phyloP scores from a whole-genome alignment of 176 grass and related monocot species.

The Raddia guianensis region DNA sequence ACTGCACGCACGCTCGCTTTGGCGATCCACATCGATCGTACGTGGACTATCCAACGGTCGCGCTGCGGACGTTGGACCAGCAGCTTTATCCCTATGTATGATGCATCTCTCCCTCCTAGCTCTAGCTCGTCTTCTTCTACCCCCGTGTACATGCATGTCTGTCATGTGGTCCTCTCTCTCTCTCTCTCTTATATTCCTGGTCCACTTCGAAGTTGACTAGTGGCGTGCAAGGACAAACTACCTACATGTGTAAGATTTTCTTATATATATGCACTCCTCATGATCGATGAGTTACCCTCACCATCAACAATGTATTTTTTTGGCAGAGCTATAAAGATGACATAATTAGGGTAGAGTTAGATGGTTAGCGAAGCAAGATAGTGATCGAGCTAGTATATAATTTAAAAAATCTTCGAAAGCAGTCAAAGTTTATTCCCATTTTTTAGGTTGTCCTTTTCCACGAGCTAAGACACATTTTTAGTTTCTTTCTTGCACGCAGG shows the following conservation, averaged over 20 bases:
- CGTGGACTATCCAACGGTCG: constrained; percentile 59
- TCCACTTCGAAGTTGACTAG: constrained; percentile 31
- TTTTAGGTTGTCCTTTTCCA: constrained; percentile 33
- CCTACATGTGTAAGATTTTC: too few species aligned
- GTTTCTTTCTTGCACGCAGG: constrained; percentile 25
- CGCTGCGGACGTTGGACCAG: constrained; percentile 61
- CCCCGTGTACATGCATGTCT: neutral
- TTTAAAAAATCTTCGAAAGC: neutral
- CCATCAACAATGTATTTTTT: neutral
- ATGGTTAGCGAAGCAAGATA: constrained; percentile 7
- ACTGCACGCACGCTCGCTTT: neutral
- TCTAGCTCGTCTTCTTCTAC: neutral
- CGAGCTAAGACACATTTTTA: neutral
- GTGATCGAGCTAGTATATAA: neutral
- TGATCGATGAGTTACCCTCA: too few species aligned
- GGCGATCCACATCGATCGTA: constrained; percentile 41
- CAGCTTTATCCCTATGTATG: constrained; percentile 26
- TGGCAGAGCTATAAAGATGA: neutral
- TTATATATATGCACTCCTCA: too few species aligned
- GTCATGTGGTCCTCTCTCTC: neutral
- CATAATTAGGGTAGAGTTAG: constrained; percentile 7
- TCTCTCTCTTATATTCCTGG: constrained; percentile 28
- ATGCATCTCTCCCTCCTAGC: neutral
- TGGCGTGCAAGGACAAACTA: constrained; percentile 9
- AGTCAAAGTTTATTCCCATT: constrained; percentile 33